Percentiles rank a stretch among this genome's conserved stretches.
Evolutionary conservation across 2,329 filamentous ascomycete species (phyloP).

Genomic region (Sporothrix phasma): DNA sequence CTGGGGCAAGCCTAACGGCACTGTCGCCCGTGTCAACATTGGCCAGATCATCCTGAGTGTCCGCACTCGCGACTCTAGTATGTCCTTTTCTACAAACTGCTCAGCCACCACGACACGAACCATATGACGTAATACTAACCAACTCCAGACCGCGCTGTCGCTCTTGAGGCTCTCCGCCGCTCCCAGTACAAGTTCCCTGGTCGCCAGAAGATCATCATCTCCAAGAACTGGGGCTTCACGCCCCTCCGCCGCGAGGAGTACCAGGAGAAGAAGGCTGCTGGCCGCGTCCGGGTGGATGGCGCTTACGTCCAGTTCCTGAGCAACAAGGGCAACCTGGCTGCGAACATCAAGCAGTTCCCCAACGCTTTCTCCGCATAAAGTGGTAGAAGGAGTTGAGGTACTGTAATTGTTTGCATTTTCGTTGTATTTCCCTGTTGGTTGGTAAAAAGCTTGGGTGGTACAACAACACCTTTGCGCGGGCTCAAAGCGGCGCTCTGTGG

Average conservation of each 20-base stretch:
- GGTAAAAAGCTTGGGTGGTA: not conserved
- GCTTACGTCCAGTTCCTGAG: constrained; percentile 98
- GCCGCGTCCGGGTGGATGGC: constrained; percentile 92
- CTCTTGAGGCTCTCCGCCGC: constrained; percentile 97
- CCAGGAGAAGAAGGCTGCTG: constrained; percentile 85
- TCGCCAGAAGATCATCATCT: constrained; percentile 99
- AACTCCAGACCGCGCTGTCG: constrained; percentile 65
- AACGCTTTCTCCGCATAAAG: constrained; percentile 63
- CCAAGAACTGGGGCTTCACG: constrained; percentile 99
- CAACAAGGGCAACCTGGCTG: constrained; percentile 76
- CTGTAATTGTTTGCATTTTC: constrained; percentile 10
- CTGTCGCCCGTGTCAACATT: constrained; percentile 99
- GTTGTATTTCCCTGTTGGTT: constrained; percentile 6
- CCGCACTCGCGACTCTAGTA: constrained; percentile 89
- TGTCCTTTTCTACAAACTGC: constrained; percentile 29
- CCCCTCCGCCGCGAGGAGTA: constrained; percentile 97
- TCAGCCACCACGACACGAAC: not conserved
- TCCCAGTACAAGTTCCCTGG: constrained; percentile 99
- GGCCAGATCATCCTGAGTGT: constrained; percentile 97
- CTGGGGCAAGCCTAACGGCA: constrained; percentile 98
- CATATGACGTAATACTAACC: not conserved
- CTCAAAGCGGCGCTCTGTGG: constrained; percentile 22
- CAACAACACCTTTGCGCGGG: constrained; percentile 19
- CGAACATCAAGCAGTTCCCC: constrained; percentile 93
- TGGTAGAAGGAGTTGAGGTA: not conserved